These are phyloP conservation scores for Silybum marianum DNA, from an alignment of 129 eudicot species.

Conservation along the genomic window DNA sequence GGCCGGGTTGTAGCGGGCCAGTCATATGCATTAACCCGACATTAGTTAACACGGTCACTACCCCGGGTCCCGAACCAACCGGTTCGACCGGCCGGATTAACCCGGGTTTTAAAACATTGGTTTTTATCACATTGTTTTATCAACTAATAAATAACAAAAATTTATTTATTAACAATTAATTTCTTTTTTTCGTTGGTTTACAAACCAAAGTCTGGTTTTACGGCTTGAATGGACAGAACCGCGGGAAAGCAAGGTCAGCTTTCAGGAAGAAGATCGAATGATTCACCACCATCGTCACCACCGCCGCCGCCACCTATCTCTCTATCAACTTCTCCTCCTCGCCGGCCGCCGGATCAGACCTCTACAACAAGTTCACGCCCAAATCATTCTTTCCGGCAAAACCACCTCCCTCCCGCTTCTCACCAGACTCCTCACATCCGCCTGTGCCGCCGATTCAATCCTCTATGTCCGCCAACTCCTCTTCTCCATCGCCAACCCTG, in stretches of 20 bases:
- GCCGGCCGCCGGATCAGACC: constrained; percentile 54
- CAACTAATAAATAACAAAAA: too few species aligned
- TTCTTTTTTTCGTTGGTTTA: too few species aligned
- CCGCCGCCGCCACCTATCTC: constrained; percentile 27
- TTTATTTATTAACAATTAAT: too few species aligned
- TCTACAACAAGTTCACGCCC: constrained; percentile 58
- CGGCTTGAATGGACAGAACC: background rate
- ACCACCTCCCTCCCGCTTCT: constrained; percentile 43
- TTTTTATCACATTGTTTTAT: too few species aligned
- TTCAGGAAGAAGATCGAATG: constrained; percentile 18
- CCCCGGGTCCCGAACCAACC: too few species aligned
- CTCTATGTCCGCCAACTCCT: constrained; percentile 45
- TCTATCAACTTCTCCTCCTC: constrained; percentile 40
- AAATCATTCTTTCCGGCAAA: constrained; percentile 42
- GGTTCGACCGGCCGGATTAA: too few species aligned
- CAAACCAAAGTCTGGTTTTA: too few species aligned
- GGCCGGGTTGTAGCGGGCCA: too few species aligned
- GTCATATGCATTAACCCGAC: too few species aligned
- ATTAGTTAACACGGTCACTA: too few species aligned
- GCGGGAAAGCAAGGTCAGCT: background rate
- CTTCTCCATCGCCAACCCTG: constrained; percentile 48
- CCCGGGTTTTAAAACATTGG: too few species aligned
- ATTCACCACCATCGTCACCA: background rate
- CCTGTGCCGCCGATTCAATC: constrained; percentile 38
- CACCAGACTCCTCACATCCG: constrained; percentile 51